Evolutionary conservation across 345 rosid species (phyloP).

Genomic region (Brassica incana): DNA sequence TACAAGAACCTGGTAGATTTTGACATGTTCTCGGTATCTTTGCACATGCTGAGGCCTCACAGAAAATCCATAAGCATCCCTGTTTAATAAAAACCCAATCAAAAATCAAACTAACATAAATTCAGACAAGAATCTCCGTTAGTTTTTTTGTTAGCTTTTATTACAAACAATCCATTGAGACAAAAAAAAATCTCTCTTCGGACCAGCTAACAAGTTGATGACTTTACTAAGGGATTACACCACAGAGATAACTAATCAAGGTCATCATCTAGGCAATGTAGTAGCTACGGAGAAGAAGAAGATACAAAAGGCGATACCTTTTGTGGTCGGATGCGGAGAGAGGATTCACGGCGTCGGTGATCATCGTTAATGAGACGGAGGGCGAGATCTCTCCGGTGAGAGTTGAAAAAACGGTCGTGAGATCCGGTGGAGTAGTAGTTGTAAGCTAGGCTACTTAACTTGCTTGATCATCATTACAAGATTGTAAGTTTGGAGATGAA

Average conservation of each 20-base stretch:
- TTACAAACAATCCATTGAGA: no score
- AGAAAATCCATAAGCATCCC: conserved; percentile 98
- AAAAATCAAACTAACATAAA: conserved; percentile 3
- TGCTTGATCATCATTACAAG: conserved; percentile 40
- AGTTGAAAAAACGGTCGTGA: no score
- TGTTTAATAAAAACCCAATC: conserved; percentile 39
- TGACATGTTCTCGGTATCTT: conserved; percentile 84
- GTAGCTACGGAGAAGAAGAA: no score
- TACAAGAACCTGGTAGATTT: conserved; percentile 72
- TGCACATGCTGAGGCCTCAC: conserved; percentile 96
- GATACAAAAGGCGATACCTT: no score
- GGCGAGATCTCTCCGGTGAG: conserved; percentile 32
- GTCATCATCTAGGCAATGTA: no score
- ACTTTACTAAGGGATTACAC: no score
- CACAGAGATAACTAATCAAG: no score
- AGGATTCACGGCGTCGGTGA: conserved; percentile 40
- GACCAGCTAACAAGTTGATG: no score
- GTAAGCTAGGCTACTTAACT: background rate
- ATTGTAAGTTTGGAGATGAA: conserved; percentile 36
- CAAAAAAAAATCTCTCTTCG: no score
- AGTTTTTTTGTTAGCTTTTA: no score
- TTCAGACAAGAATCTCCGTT: no score
- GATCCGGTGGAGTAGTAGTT: background rate
- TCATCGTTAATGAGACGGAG: conserved; percentile 38
- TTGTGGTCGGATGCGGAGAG: conserved; percentile 48